Evolutionary conservation across 257 asterid species (phyloP).

Genomic region (Oldenlandia corymbosa): DNA sequence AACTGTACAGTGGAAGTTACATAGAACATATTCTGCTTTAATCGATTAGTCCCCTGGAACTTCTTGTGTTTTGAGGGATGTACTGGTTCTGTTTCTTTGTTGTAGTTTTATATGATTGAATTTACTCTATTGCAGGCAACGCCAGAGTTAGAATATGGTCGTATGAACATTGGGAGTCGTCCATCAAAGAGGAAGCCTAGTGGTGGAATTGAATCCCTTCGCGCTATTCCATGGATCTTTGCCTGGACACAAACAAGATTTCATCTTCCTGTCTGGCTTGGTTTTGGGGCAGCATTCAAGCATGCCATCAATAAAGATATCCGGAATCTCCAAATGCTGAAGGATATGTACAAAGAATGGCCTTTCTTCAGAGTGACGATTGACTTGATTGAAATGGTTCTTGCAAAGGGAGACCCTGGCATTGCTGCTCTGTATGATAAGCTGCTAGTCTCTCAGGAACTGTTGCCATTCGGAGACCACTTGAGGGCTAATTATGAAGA

Average conservation of each 20-base stretch:
- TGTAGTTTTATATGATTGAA: background rate
- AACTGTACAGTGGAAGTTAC: background rate
- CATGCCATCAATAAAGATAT: conserved; percentile 50
- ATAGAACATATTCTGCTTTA: background rate
- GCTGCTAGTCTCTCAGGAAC: conserved; percentile 57
- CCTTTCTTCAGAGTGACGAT: conserved; percentile 93
- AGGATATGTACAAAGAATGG: conserved; percentile 88
- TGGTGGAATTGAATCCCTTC: conserved; percentile 88
- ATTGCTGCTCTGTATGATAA: conserved; percentile 84
- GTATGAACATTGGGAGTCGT: conserved; percentile 96
- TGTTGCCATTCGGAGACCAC: conserved; percentile 65
- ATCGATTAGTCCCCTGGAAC: no score
- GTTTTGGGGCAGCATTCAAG: conserved; percentile 74
- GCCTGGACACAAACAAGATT: conserved; percentile 99
- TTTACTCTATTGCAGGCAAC: conserved; percentile 48
- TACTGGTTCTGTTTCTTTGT: background rate
- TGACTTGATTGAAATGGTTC: conserved; percentile 90
- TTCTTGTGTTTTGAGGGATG: no score
- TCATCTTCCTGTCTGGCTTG: conserved; percentile 97
- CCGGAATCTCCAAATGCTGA: conserved; percentile 64
- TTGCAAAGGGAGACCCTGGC: conserved; percentile 86
- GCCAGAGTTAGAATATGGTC: conserved; percentile 90
- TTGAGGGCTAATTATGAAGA: conserved; percentile 53
- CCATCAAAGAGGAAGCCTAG: conserved; percentile 88
- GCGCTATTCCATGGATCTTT: conserved; percentile 97